Percentiles rank a stretch among this genome's conserved stretches.
These are phyloP conservation scores for Metarhizium anisopliae DNA, from an alignment of 2,329 filamentous ascomycete species.

Conservation along the genomic window DNA sequence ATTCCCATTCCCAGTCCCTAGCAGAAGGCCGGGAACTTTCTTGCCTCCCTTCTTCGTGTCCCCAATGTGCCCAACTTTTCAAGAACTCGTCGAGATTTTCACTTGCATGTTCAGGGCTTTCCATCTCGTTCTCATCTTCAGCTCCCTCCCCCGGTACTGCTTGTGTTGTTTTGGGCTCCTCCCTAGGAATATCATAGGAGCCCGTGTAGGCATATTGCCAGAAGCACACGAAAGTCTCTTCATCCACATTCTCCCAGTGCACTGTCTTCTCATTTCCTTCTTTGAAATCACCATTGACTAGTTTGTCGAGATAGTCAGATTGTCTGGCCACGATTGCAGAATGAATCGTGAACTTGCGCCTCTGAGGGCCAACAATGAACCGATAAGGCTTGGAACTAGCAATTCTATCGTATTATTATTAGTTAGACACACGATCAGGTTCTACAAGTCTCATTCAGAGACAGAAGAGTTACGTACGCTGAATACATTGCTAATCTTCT, in stretches of 20 bases:
- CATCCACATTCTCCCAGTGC: not conserved
- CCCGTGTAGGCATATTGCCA: not conserved
- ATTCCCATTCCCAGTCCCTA: too few species aligned
- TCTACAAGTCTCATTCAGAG: not conserved
- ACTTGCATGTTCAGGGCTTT: too few species aligned
- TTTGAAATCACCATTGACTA: not conserved
- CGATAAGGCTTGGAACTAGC: not conserved
- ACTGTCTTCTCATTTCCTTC: not conserved
- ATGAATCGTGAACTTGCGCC: not conserved
- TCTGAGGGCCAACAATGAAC: not conserved
- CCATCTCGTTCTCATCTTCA: not conserved
- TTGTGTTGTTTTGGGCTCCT: not conserved
- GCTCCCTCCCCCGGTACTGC: too few species aligned
- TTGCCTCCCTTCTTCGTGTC: too few species aligned
- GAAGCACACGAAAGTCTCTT: not conserved
- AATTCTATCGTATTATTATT: not conserved
- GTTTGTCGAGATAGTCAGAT: not conserved
- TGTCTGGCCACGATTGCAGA: not conserved
- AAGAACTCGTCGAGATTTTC: too few species aligned
- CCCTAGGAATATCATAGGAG: not conserved
- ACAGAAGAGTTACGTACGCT: not conserved
- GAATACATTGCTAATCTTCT: not conserved
- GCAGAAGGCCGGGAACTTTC: too few species aligned
- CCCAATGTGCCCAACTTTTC: too few species aligned
- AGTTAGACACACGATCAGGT: too few species aligned